Evolutionary conservation across 2,329 filamentous ascomycete genomes (phyloP).

Genomic region (Salinomyces thailandicus): DNA sequence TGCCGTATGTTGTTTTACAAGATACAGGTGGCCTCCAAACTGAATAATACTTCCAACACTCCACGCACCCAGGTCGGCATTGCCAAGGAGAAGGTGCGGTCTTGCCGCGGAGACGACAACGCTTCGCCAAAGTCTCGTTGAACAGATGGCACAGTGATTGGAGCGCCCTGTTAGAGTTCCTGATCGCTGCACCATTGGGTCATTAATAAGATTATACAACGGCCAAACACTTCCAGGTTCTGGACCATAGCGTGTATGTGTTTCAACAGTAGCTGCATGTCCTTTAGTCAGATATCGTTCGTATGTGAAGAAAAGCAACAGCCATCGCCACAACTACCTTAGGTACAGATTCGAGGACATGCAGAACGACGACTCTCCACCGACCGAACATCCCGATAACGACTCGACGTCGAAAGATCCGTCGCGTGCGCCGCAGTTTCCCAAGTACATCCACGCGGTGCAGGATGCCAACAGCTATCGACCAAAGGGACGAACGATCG

Average conservation of each 20-base stretch:
- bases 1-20: no score
- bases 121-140: not conserved
- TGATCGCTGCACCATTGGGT: not conserved
- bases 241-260: not conserved
- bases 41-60: no score
- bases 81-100: not conserved
- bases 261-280: no score
- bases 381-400: not conserved
- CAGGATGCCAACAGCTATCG: conserved; percentile 14
- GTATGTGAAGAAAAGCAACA: no score
- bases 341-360: not conserved
- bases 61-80: no score
- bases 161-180: not conserved
- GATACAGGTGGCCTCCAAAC: no score
- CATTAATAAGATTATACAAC: not conserved
- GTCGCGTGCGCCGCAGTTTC: conserved; percentile 9
- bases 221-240: not conserved
- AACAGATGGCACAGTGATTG: no score
- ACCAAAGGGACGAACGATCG: conserved; percentile 23
- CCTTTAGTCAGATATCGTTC: no score
- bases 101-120: not conserved
- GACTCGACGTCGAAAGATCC: not conserved
- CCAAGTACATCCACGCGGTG: conserved; percentile 22
- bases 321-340: no score
- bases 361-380: not conserved